Base-by-base conservation (phyloP, 495 filamentous ascomycete species). In the Friedmanniomyces simplex region DNA sequence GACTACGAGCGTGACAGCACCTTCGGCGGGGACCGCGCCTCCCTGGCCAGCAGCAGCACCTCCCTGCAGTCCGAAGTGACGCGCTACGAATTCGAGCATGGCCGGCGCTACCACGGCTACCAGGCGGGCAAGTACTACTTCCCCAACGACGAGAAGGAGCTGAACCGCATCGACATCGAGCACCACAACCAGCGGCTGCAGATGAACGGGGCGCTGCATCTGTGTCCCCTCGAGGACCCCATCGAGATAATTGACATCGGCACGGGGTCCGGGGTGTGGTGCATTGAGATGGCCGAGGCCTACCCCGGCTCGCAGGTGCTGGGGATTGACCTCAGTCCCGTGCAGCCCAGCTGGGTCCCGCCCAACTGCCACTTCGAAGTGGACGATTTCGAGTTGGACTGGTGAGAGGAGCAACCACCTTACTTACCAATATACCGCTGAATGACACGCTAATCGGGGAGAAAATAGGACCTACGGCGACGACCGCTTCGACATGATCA, bases 281-380 rank as follows among this genome's bases (percentile, higher is more conserved):
- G 41, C 34, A 55, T 48, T 24, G 26, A 61, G 22, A 57, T 63
- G 56, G 60, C 48, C 20, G 59, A 61, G 13, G 22, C 34, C 1
- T 57, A 61, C 20, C 59, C 59, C 5, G 24, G 14, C 18, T 25
- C 58, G 25, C 42, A 64, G 41, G 60, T 70, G 32, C 26, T 66
- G 14, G 68, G 68, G 51, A 70, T 58, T 12, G 68, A 68, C 43
- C 52, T 70, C n/a, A 50, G 32, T 13, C 68, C 68, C 30, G 65
- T 68, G 43, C 68, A 70, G 48, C 68, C 68, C 1, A 53, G 51
- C 21, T 60, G 57, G 56, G 64, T 70, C 22, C 66, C 68, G 12
- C 66, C 66, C 1, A 70, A 70, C 57, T 59, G 54, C 18, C 55
- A 51, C 22, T 70, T 70, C 57, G 59, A 65, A 48, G 62, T 70